Base-by-base conservation (phyloP, 805 yeast species). In the Brettanomyces sp. region DNA sequence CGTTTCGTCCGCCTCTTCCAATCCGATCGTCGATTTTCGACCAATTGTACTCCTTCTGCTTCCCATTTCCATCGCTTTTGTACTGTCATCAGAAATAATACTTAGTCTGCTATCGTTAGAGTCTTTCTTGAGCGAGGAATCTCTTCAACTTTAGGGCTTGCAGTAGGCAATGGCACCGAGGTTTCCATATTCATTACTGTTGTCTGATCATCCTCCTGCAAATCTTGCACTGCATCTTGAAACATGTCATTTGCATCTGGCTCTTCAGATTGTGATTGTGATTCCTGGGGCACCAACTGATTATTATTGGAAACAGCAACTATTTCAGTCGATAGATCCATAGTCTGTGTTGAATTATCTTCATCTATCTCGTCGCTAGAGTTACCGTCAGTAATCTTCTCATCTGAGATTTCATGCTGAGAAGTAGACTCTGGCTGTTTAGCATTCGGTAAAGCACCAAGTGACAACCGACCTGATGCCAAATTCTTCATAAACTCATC, bases 251-350 rank as follows among this genome's bases (percentile, higher is more conserved):
- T 44, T 11, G 41, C 24, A 13, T 44, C 32, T 6, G 44, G 22
- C 22, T 41, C 37, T 13, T 30, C 32, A 18, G 36, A n/a, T 11
- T 25, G 18, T 8, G 24, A 14, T 18, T 14, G 13, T 43, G 28
- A 18, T 21, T 53, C 52, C 13, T 49, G 38, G 8, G 34, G 39
- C 18, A 49, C 41, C 22, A 57, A 45, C 42, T 56, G 57, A 24
- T 55, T 52, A 12, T n/a, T 35, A 9, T 9, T 28, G 32, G 32
- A 6, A 28, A 9, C 32, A 28, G 32, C 9, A 2, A 60, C 55
- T 23, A 58, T 22, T 24, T 57, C 60, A 35, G 54, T 46, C 9
- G 60, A 52, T 49, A 57, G 47, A 33, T 58, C 62, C 62, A 58
- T 54, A 3, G 63, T 56, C 41, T 57, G 59, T 4, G 62, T 57